Percentiles rank a stretch among this genome's conserved stretches.
Evolutionary conservation across 768 basidiomycete genomes (phyloP).

Genomic region (Panaeolus papilionaceus): DNA sequence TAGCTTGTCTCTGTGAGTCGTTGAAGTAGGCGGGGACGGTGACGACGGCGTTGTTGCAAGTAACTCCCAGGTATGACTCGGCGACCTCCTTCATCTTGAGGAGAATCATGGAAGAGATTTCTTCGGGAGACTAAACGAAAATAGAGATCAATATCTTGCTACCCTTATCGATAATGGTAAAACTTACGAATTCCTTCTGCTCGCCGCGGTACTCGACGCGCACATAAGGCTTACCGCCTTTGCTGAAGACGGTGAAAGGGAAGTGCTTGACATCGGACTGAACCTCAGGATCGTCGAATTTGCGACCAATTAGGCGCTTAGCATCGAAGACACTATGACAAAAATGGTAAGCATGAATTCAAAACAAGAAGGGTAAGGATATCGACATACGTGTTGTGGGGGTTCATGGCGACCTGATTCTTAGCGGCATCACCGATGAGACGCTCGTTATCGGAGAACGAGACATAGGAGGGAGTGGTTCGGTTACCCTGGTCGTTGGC

Average conservation of each 20-base stretch:
- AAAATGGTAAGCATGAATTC: neutral
- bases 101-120: conserved; percentile 98
- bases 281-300: conserved; percentile 86
- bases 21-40: conserved; percentile 99
- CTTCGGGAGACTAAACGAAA: conserved; percentile 80
- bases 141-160: conserved; percentile 22
- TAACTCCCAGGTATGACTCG: conserved; percentile 91
- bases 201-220: conserved; percentile 93
- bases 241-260: conserved; percentile 91
- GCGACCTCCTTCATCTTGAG: conserved; percentile 99
- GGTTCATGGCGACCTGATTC: conserved; percentile 99
- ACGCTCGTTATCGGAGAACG: conserved; percentile 96
- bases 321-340: conserved; percentile 81
- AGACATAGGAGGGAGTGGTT: conserved; percentile 99
- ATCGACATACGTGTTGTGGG: conserved; percentile 73
- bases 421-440: conserved; percentile 98
- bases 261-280: conserved; percentile 89
- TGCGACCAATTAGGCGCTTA: conserved; percentile 96
- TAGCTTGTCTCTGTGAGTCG: conserved; percentile 98
- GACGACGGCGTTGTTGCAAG: conserved; percentile 89
- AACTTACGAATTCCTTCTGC: conserved; percentile 89
- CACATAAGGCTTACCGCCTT: conserved; percentile 88
- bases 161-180: conserved; percentile 15
- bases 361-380: conserved; percentile 15
- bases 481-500: conserved; percentile 99